Conservation (phyloP, 495 filamentous ascomycete species). For the Aspergillus nidulans region DNA sequence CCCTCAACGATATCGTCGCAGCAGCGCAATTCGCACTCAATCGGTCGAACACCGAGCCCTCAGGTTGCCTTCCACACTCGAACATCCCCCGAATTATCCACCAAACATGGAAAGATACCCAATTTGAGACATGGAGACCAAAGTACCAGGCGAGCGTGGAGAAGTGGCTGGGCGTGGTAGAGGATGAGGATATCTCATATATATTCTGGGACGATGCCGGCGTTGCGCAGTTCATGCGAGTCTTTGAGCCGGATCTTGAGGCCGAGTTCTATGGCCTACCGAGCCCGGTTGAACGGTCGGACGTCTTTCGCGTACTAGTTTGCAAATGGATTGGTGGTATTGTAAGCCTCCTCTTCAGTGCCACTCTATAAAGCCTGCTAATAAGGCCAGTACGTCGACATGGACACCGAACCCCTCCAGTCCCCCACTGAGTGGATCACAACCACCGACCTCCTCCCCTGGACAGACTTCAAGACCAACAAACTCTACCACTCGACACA, state of each 20-base stretch:
- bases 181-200: slow-evolving; percentile 12
- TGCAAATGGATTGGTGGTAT: slow-evolving; percentile 20
- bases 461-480: slow-evolving; percentile 12
- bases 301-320: slow-evolving; percentile 18
- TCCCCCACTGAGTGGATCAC: slow-evolving; percentile 12
- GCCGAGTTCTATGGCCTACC: slow-evolving; percentile 8
- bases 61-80: slow-evolving; percentile 10
- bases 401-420: slow-evolving; percentile 16
- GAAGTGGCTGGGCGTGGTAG: slow-evolving; percentile 13
- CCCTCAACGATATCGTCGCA: slow-evolving; percentile 8
- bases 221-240: slow-evolving; percentile 8
- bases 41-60: not conserved
- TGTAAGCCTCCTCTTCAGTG: not conserved
- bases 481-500: not conserved
- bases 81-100: slow-evolving; percentile 18
- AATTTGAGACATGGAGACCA: slow-evolving; percentile 11
- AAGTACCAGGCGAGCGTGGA: slow-evolving; percentile 11
- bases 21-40: slow-evolving; percentile 11
- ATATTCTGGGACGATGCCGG: slow-evolving; percentile 19
- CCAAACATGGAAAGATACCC: slow-evolving; percentile 16
- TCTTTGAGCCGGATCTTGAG: slow-evolving; percentile 9
- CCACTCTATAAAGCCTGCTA: not conserved
- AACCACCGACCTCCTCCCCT: slow-evolving; percentile 5
- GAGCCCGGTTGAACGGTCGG: slow-evolving; percentile 15
- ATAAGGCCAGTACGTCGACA: slow-evolving; percentile 16